Evolutionary conservation across 1,284 basidiomycete species (phyloP), one percentile per base, ranked within the genome.

Genomic region (Xanthoconium separans): DNA sequence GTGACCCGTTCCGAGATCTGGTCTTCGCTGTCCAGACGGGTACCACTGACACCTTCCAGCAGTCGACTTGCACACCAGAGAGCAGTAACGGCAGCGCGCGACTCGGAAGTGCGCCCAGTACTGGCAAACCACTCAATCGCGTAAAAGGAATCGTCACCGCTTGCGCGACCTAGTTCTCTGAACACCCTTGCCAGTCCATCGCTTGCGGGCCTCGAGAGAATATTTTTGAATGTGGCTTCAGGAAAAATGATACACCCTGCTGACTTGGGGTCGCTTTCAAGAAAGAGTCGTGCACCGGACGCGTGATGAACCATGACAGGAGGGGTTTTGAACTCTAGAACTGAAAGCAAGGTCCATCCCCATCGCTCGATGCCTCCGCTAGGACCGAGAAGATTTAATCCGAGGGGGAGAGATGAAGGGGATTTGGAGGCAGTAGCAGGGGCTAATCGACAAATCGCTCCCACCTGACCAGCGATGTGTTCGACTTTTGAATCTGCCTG

Each of bases 281-380:
- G 75, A 67, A 83, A 76, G n/a, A 83, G 69, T 50, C 79, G 82
- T 0, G 79, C 80, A 6, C 73, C 70, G 13, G 80, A 77, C 15
- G 75, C 70, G 39, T 73, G 70, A 13, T 79, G 75, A 13, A 80
- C 64, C 29, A 77, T 75, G 59, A 85, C 69, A 0, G 77, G 66
- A 5, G 85, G 87, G 33, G 79, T 76, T 1, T 75, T 76, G 56
- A 95, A 82, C 61, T 91, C 85, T 29, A 95, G 73, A 15, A 87
- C 89, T 3, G 84, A 81, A 29, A 96, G 77, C 2, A 96, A 66
- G 41, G 83, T 81, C 85, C 88, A 93, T 2, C 91, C 91, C 94
- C 93, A 96, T 68, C 86, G 86, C 62, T 95, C 91, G 18, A 96
- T 84, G 0, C 88, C 85, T 6, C 93, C 93, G 0, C 75, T 79